Evolutionary conservation across 371 early-diverging fungal species (phyloP), one percentile per base, ranked within the genome.

Genomic region (Rhizomucor pusillus): DNA sequence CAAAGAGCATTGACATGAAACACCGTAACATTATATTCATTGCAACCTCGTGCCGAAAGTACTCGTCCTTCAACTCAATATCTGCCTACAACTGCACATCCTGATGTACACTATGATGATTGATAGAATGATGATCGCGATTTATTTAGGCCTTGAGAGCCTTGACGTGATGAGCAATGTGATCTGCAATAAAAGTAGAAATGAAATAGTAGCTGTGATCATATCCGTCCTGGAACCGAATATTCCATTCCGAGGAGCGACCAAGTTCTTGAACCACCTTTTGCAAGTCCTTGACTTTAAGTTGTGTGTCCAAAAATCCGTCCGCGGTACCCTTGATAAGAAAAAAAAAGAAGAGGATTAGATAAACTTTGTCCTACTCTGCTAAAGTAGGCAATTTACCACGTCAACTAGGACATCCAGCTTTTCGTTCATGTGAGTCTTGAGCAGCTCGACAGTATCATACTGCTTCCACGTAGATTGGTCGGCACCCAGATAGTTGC

Each of bases 171-270:
- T 89, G 91, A 1, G 67, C 58, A 41, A 93, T 75, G 59, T 93
- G 93, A 53, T 90, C 90, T 12, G 84, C 75, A 56, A 90, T 79
- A 67, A 93, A 90, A 16, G 88, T 82, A 47, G 81, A 74, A 56
- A 94, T 87, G 47, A 91, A 93, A 61, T 64, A 94, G 70, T 93
- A 94, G 37, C 84, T 81, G 56, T 94, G 93, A 59, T 93, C 90
- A 59, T 90, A 94, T 16, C 91, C 93, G 18, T 87, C 87, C 54
- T 88, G 91, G 66, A 79, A 75, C 22, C 89, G 83, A 51, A 85
- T 75, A 12, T 71, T 72, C 49, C 88, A 82, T 57, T 75, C 64
- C n/a, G 67, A 54, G 3, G 65, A 56, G 24, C 70, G 56, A 13
- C 66, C 76, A 19, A 69, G 65, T 14, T 57, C 68, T 41, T 77